These are phyloP conservation scores for Grigorovia humatica DNA, from an alignment of 805 yeast species.

Conservation along the genomic window DNA sequence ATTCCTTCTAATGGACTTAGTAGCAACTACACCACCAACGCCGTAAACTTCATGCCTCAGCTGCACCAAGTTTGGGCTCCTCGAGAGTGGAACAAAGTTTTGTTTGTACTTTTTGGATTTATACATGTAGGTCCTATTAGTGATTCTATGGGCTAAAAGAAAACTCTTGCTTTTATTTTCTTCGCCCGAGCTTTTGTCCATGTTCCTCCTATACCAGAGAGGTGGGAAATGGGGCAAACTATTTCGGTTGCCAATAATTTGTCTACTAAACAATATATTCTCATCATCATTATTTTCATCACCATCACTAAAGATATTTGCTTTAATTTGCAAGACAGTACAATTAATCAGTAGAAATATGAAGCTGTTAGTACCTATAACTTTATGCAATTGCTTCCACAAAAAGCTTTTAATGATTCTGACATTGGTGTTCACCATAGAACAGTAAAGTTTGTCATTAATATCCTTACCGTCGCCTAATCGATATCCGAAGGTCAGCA, in stretches of 20 bases:
- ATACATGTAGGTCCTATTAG: conserved; percentile 1
- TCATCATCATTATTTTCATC: neutral
- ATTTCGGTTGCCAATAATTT: conserved; percentile 16
- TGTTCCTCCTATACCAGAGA: conserved; percentile 5
- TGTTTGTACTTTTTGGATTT: conserved; percentile 3
- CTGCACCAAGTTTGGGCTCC: conserved; percentile 8
- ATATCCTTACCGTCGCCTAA: conserved; percentile 25
- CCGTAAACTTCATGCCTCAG: conserved; percentile 7
- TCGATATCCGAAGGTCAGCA: conserved; percentile 35
- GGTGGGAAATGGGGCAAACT: conserved; percentile 14
- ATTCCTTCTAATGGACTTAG: conserved; percentile 10
- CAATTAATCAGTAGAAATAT: conserved; percentile 30
- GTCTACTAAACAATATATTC: conserved; percentile 2
- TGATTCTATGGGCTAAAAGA: neutral
- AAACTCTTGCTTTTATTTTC: neutral
- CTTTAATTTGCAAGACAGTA: conserved; percentile 22
- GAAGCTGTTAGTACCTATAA: conserved; percentile 34
- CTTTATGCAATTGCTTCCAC: conserved; percentile 35
- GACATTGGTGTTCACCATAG: conserved; percentile 31
- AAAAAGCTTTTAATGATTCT: conserved; percentile 32
- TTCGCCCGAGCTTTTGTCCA: neutral
- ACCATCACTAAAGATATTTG: neutral
- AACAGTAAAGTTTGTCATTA: conserved; percentile 24
- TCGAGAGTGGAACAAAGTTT: conserved; percentile 2
- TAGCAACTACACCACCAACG: conserved; percentile 17